Evolutionary conservation across 306 rosid genomes (phyloP), one percentile per base, ranked within the genome.

Genomic region (Crataegus laevigata): DNA sequence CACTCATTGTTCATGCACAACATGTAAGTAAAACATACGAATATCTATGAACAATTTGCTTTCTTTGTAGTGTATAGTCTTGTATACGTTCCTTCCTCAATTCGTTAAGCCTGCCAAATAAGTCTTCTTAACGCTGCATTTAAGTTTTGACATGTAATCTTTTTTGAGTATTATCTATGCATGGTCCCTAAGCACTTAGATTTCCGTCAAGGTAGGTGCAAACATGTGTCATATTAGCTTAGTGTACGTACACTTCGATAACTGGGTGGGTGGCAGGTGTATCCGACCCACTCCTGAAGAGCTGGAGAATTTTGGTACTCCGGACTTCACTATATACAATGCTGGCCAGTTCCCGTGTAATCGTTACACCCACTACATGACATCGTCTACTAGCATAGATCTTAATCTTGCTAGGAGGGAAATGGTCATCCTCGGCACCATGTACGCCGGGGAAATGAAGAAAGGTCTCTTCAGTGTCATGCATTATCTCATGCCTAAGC

Each of bases 381-480:
- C 98, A 71, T 93, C 98, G 79, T 93, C 98, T 11, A 93, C 98
- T 57, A 91, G 96, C 87, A 66, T 93, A 75, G 98, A 93, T 78
- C 80, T 93, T 66, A 93, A 89, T 81, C 89, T 93, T 76, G 87
- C 82, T 64, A 83, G 98, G 83, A 86, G 81, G 80, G 98, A 93
- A 82, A 93, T 93, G 98, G 96, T 93, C 79, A 93, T 93, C 86
- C 96, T 93, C 79, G 96, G 98, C 82, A 93, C 98, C 3, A 96
- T 91, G 54, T 93, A 93, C 36, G 97, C 98, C 54, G 98, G 98
- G 80, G 98, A 93, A 80, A 91, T 91, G 98, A 93, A 93, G 91
- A 93, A 93, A 51, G 98, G 98, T 24, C 87, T 93, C 73, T 93
- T 93, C 85, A 71, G 97, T 79, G 87, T 93, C 15, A 93, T 91